These are phyloP conservation scores for Ilex asprella DNA, from an alignment of 257 asterid genomes.

Conservation along the genomic window DNA sequence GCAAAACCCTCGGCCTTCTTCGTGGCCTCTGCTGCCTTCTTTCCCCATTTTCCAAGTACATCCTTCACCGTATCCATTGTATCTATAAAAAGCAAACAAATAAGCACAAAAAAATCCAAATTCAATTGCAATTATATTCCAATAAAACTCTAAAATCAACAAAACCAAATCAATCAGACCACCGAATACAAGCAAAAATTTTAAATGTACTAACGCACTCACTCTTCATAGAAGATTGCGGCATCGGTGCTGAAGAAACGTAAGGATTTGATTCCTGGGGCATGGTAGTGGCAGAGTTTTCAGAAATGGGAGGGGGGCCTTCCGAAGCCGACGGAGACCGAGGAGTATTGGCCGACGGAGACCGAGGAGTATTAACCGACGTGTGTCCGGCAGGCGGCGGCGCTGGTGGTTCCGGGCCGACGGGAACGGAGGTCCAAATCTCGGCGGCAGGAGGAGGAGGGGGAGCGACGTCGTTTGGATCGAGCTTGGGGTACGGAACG, in stretches of 20 bases:
- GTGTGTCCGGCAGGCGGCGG: constrained; percentile 5
- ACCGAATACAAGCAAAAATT: background rate
- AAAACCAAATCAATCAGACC: background rate
- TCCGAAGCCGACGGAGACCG: background rate
- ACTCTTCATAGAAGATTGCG: constrained; percentile 35
- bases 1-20: constrained; percentile 80
- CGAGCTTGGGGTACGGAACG: constrained; percentile 81
- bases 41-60: constrained; percentile 69
- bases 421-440: constrained; percentile 46
- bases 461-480: constrained; percentile 44
- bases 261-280: constrained; percentile 82
- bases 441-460: constrained; percentile 24
- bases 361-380: constrained; percentile 20
- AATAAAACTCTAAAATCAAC: no score
- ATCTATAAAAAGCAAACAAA: constrained; percentile 25
- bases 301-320: constrained; percentile 11
- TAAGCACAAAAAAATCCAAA: no score
- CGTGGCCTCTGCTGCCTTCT: constrained; percentile 78
- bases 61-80: constrained; percentile 69
- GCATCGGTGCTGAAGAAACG: constrained; percentile 44
- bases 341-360: constrained; percentile 6
- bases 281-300: constrained; percentile 48
- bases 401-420: constrained; percentile 22
- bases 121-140: background rate
- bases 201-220: constrained; percentile 2